A percentile compares a stretch with the other conserved stretches of the same genome.
Evolutionary conservation across 2,329 filamentous ascomycete species (phyloP).

Genomic region (Triangularia verruculosa): DNA sequence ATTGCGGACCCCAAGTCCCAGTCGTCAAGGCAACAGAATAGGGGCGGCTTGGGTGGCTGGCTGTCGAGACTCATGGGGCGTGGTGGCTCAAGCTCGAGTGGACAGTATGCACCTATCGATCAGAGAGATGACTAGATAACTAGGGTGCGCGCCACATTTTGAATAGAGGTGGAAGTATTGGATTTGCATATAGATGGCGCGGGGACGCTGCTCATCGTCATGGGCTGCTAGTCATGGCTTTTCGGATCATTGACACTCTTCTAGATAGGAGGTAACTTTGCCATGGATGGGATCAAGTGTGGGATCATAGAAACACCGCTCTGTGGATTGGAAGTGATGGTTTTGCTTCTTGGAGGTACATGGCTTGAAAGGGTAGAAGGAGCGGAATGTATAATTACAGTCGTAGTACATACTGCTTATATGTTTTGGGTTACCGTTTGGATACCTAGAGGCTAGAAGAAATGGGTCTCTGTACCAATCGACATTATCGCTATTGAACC

Average conservation of each 20-base stretch:
- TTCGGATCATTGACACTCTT: not conserved
- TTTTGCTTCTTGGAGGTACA: not conserved
- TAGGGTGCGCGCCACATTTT: slow-evolving; percentile 5
- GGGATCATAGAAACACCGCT: not conserved
- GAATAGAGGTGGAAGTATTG: slow-evolving; percentile 6
- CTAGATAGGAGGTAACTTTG: not conserved
- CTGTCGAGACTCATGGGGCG: slow-evolving; percentile 41
- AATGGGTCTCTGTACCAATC: not conserved
- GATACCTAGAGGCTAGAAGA: not conserved
- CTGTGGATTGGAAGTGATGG: not conserved
- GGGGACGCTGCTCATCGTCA: slow-evolving; percentile 1
- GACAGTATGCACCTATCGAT: slow-evolving; percentile 40
- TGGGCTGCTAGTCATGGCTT: not conserved
- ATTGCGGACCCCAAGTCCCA: slow-evolving; percentile 46
- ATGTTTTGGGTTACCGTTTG: not conserved
- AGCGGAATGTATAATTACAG: not conserved
- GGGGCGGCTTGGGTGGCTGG: slow-evolving; percentile 50
- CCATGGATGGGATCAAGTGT: not conserved
- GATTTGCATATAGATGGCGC: slow-evolving; percentile 25
- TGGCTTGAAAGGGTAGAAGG: not conserved
- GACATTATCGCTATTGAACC: no score
- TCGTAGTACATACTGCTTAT: not conserved
- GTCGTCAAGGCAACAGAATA: slow-evolving; percentile 29
- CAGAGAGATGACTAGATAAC: slow-evolving; percentile 39
- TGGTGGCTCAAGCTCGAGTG: slow-evolving; percentile 35